Evolutionary conservation across 495 filamentous ascomycete species (phyloP).

Genomic region (Astrocystis sublimbata): DNA sequence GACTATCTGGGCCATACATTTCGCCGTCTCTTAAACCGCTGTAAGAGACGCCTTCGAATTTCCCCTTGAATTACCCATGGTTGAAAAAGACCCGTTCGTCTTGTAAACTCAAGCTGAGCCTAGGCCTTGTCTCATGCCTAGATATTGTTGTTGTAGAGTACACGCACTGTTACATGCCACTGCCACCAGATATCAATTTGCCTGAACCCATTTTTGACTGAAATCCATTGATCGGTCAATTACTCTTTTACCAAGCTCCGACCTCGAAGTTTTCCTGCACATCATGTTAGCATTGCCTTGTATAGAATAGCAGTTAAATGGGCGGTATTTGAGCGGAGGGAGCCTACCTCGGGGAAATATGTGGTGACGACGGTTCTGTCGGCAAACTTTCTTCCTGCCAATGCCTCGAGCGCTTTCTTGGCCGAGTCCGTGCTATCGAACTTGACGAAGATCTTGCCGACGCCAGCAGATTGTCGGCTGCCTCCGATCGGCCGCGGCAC

Average conservation of each 20-base stretch:
- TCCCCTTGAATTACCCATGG: background rate
- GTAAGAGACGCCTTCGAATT: background rate
- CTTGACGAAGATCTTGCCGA: slow-evolving; percentile 97
- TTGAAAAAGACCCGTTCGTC: background rate
- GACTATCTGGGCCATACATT: background rate
- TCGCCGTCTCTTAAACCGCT: too few relatives aligned
- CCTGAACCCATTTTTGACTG: background rate
- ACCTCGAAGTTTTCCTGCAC: slow-evolving; percentile 76
- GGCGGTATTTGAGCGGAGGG: too few relatives aligned
- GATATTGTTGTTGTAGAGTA: slow-evolving; percentile 18
- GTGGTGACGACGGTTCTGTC: slow-evolving; percentile 95
- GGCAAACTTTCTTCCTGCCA: slow-evolving; percentile 92
- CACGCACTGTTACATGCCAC: slow-evolving; percentile 19
- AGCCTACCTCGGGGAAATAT: slow-evolving; percentile 83
- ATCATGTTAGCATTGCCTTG: background rate
- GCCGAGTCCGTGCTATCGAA: slow-evolving; percentile 77
- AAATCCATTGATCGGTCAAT: background rate
- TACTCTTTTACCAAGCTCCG: slow-evolving; percentile 63
- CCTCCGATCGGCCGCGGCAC: slow-evolving; percentile 83
- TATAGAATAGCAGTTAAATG: background rate
- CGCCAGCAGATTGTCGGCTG: slow-evolving; percentile 78
- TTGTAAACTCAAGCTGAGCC: background rate
- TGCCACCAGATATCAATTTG: background rate
- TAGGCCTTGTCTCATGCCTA: background rate
- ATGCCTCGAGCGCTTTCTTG: slow-evolving; percentile 76